Evolutionary conservation across 1,284 basidiomycete species (phyloP).

Genomic region (Crepidotus sp.): DNA sequence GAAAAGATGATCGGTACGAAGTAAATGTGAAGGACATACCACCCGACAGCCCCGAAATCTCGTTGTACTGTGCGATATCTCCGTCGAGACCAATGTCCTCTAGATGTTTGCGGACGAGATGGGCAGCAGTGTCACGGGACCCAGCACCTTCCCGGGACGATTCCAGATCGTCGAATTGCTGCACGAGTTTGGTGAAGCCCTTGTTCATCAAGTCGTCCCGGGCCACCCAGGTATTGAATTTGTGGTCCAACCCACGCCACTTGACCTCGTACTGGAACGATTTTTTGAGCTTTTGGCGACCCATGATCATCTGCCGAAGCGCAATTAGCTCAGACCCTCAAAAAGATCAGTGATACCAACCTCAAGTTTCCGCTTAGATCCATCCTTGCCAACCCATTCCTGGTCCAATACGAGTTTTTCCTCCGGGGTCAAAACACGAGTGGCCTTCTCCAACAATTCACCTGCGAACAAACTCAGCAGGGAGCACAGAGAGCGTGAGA

Average conservation of each 20-base stretch:
- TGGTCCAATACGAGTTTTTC: conserved; percentile 78
- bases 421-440: conserved; percentile 84
- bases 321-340: conserved; percentile 8
- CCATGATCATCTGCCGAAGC: conserved; percentile 70
- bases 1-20: conserved; percentile 17
- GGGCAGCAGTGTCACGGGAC: conserved; percentile 71
- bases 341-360: conserved; percentile 31
- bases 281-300: conserved; percentile 97
- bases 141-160: conserved; percentile 91
- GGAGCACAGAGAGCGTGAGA: conserved; percentile 7
- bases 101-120: conserved; percentile 80
- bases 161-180: conserved; percentile 96
- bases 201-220: conserved; percentile 85
- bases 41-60: conserved; percentile 85
- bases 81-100: conserved; percentile 96
- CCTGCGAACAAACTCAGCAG: conserved; percentile 33
- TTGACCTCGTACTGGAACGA: conserved; percentile 94
- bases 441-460: conserved; percentile 87
- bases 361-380: conserved; percentile 87
- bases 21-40: conserved; percentile 33
- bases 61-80: conserved; percentile 95
- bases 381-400: conserved; percentile 89
- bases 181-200: conserved; percentile 87
- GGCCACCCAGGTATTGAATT: conserved; percentile 89
- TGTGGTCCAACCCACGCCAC: conserved; percentile 91